Percentiles rank a stretch among this genome's conserved stretches.
Evolutionary conservation across 352 stramenopile genomes (phyloP).

Genomic region (Phytopythium boreale): DNA sequence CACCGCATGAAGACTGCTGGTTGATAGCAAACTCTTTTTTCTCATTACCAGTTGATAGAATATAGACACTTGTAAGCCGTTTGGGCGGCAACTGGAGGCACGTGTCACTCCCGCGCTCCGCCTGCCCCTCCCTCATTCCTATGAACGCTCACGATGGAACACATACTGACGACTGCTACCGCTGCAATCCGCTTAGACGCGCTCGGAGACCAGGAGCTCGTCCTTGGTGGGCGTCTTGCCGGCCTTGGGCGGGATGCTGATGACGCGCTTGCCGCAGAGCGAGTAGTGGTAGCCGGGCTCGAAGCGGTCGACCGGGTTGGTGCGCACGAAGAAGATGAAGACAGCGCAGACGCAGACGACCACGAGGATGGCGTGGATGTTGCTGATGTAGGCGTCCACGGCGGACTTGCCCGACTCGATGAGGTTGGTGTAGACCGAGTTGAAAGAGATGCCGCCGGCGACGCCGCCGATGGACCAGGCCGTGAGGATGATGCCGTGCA

Average conservation of each 20-base stretch:
- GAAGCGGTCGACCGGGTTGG: conserved; percentile 63
- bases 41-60: conserved; percentile 8
- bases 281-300: conserved; percentile 60
- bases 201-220: conserved; percentile 9
- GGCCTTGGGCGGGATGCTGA: conserved; percentile 59
- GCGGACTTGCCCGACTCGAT: conserved; percentile 31
- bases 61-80: not conserved
- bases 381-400: conserved; percentile 60
- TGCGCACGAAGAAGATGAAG: conserved; percentile 58
- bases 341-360: conserved; percentile 43
- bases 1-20: not conserved
- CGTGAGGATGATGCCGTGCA: conserved; percentile 80
- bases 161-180: not conserved
- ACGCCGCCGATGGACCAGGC: conserved; percentile 81
- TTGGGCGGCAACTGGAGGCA: not conserved
- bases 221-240: conserved; percentile 17
- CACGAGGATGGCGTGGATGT: conserved; percentile 68
- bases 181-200: not conserved
- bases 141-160: not conserved
- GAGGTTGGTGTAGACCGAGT: conserved; percentile 39
- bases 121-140: not conserved
- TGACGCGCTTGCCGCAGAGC: conserved; percentile 48
- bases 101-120: not conserved
- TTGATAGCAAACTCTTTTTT: not conserved
- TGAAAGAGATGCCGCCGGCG: conserved; percentile 70